A percentile compares a stretch with the other conserved stretches of the same genome.
phyloP scores from a whole-genome alignment of 352 stramenopile genomes.

The Phytophthora tubulina region DNA sequence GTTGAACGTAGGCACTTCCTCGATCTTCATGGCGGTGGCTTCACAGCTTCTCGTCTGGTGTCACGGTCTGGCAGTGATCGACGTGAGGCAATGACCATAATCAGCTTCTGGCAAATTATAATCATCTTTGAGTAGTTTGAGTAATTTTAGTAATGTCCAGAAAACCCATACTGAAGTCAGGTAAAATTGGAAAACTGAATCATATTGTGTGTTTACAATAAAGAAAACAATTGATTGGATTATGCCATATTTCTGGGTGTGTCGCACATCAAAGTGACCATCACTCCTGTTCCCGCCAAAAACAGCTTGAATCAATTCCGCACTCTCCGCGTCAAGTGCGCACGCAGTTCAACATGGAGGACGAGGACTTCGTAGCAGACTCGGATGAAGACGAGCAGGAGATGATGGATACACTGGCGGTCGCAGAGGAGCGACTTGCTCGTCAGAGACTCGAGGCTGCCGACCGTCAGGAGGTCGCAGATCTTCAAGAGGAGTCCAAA shows the following conservation, averaged over 20 bases:
- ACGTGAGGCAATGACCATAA: conserved; percentile 3
- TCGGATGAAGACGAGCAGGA: conserved; percentile 58
- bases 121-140: not conserved
- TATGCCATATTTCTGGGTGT: not conserved
- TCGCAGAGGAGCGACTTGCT: conserved; percentile 15
- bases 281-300: conserved; percentile 26
- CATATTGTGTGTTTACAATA: not conserved
- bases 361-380: conserved; percentile 63
- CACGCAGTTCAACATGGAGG: conserved; percentile 46
- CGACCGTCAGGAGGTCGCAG: not conserved
- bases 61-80: conserved; percentile 2
- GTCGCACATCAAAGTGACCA: conserved; percentile 1
- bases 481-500: not conserved
- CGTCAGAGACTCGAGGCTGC: conserved; percentile 9
- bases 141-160: not conserved
- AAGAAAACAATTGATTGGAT: not conserved
- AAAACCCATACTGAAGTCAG: not conserved
- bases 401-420: conserved; percentile 23
- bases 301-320: conserved; percentile 1
- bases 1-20: conserved; percentile 28
- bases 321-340: not conserved
- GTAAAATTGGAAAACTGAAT: not conserved
- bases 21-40: conserved; percentile 28
- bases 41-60: not conserved
- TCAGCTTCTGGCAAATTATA: not conserved